Evolutionary conservation across 2,329 filamentous ascomycete species (phyloP), one percentile per base, ranked within the genome.

Genomic region (Juglanconis oblonga): DNA sequence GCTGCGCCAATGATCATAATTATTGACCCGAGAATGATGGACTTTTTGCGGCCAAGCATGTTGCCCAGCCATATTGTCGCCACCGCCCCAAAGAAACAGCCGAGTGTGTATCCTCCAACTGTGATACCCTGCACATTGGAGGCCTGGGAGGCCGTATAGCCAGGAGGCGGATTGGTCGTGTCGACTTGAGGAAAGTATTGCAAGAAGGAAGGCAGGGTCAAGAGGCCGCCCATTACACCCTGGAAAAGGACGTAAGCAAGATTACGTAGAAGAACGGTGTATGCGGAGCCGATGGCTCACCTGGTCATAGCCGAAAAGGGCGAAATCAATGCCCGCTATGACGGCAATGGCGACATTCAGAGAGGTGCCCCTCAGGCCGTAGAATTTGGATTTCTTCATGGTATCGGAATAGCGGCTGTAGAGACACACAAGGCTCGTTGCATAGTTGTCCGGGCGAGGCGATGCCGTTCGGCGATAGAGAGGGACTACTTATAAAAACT

Each of bases 1-100:
- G 59, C 45, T 35, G 62, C 62, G 13, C 62, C 62, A 35, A 64
- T 47, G 13, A 64, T 40, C 62, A 64, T 64, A 17, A 64, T 64
- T 3, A 11, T 36, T 4, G 59, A 59, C 29, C 62, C 62, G 24
- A 45, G 45, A 5, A 64, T 55, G 17, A 64, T 64, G 13, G 62
- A 17, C 29, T 42, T 59, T 29, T 62, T 62, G 7, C 62, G 62
- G 10, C 62, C 62, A 8, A 64, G 62, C 38, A 29, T 29, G 29
- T 64, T 62, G 6, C 62, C 62, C 24, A 64, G 14, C 59, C 59
- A 62, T n/a, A 62, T 62, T 8, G 62, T 64, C 2, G 59, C 59
- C 5, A 64, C 59, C 5, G 62, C 62, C 1, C 62, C 62, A 17
- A 64, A 62, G 54, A 64, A 64, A 47, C 62, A 64, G n/a, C 62